Evolutionary conservation across 768 basidiomycete species (phyloP), one percentile per base, ranked within the genome.

Genomic region (Lanmaoa rubissima): DNA sequence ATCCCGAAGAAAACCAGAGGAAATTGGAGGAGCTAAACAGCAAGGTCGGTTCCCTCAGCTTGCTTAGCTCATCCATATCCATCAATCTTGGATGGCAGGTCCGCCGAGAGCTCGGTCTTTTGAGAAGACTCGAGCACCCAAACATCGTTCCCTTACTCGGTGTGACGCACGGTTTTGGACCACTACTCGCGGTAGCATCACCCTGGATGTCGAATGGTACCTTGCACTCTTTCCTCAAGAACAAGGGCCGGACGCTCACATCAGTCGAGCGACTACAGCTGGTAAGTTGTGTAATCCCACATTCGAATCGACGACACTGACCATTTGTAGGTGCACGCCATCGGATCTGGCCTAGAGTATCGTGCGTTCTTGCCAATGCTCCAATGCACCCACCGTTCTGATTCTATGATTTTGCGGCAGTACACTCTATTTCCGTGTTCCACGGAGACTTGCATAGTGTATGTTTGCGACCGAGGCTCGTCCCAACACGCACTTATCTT

Each of bases 91-190:
- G 16, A n/a, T 44, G 12, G 8, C 21, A 35, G 54, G 1, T 58
- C 31, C 47, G 36, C 0, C 28, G 47, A 5, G 54, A 58, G 9
- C 46, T 58, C 3, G 41, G 46, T 4, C 36, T 56, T 13, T 45
- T 38, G 28, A 56, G 54, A 43, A 56, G 53, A 44, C 41, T 58
- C 31, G 35, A 57, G n/a, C 57, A 42, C 10, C 19, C 13, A 5
- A 54, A 54, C 3, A 38, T 56, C 6, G 28, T 56, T 24, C 42
- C 48, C 6, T 32, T 53, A 5, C 55, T 56, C 5, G 51, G 51
- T 32, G 36, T 56, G 5, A n/a, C 43, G 5, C 28, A n/a, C 4
- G 21, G 11, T 1, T 56, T 55, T 11, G 42, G 51, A 38, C 28
- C 12, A 10, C 16, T 13, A 11, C n/a, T 31, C 0, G 35, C 35